Base-by-base conservation (phyloP, 441 rosid species). In the Corymbia calophylla region DNA sequence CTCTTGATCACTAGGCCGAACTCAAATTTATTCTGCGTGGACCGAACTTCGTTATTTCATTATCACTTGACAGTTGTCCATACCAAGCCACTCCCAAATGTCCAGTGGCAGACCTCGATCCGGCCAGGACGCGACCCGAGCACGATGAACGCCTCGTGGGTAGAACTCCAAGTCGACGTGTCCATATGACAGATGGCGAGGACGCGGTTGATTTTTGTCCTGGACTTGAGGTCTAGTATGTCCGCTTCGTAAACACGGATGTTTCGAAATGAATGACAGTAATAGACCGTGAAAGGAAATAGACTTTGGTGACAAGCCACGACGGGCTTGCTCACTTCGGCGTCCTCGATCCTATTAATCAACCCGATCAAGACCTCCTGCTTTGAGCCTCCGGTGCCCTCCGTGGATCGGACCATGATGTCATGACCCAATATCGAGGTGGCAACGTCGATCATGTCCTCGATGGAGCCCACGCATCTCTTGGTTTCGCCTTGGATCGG, bases 21-120 rank as follows among this genome's bases (percentile, higher is more conserved):
- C 2, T 14, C 77, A 66, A 8, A 9, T 66, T 31, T 66, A 31
- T 31, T 66, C 77, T 2, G 9, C 31, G 7, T 31, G 17, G 23
- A 31, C 77, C 77, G 1, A 23, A 68, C 44, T 32, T 68, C 13
- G 23, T 68, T 32, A 44, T 68, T 68, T 10, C 77, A 5, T 68
- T 32, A 32, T 84, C 87, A 94, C 91, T 96, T 99, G 1, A 97
- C 97, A 19, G 89, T 88, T 6, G 97, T 93, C 99, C 99, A 98
- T 25, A 96, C 95, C 96, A 97, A 68, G 89, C 94, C 97, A 89
- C 95, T 96, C 94, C 97, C 97, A 58, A 95, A 94, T 39, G 96
- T 96, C 99, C 99, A 98, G 90, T 98, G 99, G 53, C 99, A 97
- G 8, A 97, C 99, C 90, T 98, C 99, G 54, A 96, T 95, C 93